phyloP scores from a whole-genome alignment of 495 filamentous ascomycete genomes.

The Xylaria cubensis region DNA sequence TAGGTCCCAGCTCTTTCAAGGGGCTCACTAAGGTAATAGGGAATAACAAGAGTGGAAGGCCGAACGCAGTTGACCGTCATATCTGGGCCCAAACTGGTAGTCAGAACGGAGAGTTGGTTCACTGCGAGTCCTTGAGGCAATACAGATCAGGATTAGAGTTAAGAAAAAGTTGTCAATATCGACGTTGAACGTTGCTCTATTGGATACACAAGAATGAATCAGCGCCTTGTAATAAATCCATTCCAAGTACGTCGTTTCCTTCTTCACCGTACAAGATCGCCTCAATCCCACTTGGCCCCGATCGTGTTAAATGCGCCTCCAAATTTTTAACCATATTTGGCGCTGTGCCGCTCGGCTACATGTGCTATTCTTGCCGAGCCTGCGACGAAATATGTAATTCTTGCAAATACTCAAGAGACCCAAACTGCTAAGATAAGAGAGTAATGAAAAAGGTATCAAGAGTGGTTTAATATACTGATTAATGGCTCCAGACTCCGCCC shows the following conservation, averaged over 20 bases:
- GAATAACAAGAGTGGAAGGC: background rate
- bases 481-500: slow-evolving; percentile 28
- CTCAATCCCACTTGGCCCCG: slow-evolving; percentile 12
- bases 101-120: background rate
- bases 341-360: slow-evolving; percentile 1
- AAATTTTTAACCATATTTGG: background rate
- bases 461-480: slow-evolving; percentile 26
- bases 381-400: slow-evolving; percentile 8
- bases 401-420: background rate
- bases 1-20: background rate
- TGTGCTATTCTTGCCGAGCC: slow-evolving; percentile 20
- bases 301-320: slow-evolving; percentile 17
- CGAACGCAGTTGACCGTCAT: background rate
- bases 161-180: slow-evolving; percentile 18
- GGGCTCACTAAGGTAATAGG: background rate
- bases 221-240: slow-evolving; percentile 32
- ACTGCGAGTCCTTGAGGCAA: background rate
- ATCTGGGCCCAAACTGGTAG: background rate
- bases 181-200: slow-evolving; percentile 36
- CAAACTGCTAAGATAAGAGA: slow-evolving; percentile 8
- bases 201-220: slow-evolving; percentile 38
- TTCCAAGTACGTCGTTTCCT: slow-evolving; percentile 23
- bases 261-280: slow-evolving; percentile 15
- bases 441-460: slow-evolving; percentile 28
- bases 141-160: background rate